Evolutionary conservation across 2,329 filamentous ascomycete genomes (phyloP).

Genomic region (Orbilia ellipsospora): DNA sequence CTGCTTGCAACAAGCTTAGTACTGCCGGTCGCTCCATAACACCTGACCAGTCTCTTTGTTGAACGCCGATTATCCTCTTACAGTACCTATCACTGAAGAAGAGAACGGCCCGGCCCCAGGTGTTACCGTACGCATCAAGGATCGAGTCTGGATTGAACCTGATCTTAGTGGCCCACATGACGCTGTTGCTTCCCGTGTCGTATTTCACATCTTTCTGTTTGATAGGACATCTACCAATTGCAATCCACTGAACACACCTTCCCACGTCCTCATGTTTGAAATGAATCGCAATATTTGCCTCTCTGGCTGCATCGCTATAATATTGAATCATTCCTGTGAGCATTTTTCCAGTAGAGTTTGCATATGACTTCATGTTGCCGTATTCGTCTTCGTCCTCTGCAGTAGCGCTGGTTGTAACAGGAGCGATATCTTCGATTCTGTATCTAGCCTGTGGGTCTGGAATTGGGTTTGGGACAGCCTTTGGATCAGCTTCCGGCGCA

Average conservation of each 20-base stretch:
- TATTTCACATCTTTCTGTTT: background rate
- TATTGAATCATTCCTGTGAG: slow-evolving; percentile 26
- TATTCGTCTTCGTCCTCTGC: slow-evolving; percentile 6
- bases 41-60: slow-evolving; percentile 18
- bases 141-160: slow-evolving; percentile 9
- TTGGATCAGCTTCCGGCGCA: slow-evolving; percentile 6
- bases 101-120: slow-evolving; percentile 18
- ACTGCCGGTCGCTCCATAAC: slow-evolving; percentile 37
- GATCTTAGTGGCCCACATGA: slow-evolving; percentile 42
- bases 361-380: slow-evolving; percentile 23
- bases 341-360: background rate
- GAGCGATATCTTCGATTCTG: slow-evolving; percentile 18
- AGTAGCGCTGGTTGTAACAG: slow-evolving; percentile 9
- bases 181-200: slow-evolving; percentile 20
- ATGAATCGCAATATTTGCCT: slow-evolving; percentile 16
- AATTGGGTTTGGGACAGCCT: background rate
- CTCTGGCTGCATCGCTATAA: slow-evolving; percentile 10
- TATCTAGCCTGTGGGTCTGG: slow-evolving; percentile 21
- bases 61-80: slow-evolving; percentile 36
- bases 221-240: slow-evolving; percentile 17
- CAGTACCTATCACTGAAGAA: slow-evolving; percentile 45
- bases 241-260: slow-evolving; percentile 41
- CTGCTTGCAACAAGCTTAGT: slow-evolving; percentile 33
- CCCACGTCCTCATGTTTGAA: slow-evolving; percentile 34
- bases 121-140: slow-evolving; percentile 23